phyloP scores from a whole-genome alignment of 768 basidiomycete genomes.

The Rubroboletus satanas region DNA sequence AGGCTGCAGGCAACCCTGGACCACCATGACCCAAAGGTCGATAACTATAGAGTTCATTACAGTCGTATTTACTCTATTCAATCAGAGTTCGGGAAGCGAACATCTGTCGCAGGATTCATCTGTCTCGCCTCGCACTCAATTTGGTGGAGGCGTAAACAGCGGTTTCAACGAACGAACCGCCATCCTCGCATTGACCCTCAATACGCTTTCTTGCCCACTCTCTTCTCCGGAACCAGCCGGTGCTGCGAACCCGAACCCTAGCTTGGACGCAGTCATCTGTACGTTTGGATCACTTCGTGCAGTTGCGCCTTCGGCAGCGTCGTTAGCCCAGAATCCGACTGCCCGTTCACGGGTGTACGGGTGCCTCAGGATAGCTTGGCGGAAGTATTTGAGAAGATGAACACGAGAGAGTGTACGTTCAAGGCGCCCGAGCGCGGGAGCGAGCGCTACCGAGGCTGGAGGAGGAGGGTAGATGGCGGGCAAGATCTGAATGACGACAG shows the following conservation, averaged over 20 bases:
- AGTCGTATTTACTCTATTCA: neutral
- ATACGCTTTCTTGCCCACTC: conserved; percentile 17
- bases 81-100: neutral
- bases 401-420: conserved; percentile 43
- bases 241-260: conserved; percentile 39
- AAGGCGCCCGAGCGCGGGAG: conserved; percentile 26
- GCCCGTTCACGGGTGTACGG: conserved; percentile 47
- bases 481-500: conserved; percentile 43
- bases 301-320: conserved; percentile 49
- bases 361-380: conserved; percentile 54
- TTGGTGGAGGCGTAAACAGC: conserved; percentile 22
- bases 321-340: conserved; percentile 52
- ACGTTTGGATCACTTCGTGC: conserved; percentile 49
- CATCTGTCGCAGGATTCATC: neutral
- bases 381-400: conserved; percentile 53
- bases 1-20: neutral
- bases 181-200: conserved; percentile 26
- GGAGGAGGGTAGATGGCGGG: conserved; percentile 34
- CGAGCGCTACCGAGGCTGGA: conserved; percentile 28
- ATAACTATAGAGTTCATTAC: neutral
- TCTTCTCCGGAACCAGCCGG: conserved; percentile 5
- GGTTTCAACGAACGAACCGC: conserved; percentile 26
- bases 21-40: too few species aligned
- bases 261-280: conserved; percentile 41
- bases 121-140: neutral